Evolutionary conservation across 495 filamentous ascomycete genomes (phyloP), one percentile per base, ranked within the genome.

Genomic region (Aspergillus haitiensis): DNA sequence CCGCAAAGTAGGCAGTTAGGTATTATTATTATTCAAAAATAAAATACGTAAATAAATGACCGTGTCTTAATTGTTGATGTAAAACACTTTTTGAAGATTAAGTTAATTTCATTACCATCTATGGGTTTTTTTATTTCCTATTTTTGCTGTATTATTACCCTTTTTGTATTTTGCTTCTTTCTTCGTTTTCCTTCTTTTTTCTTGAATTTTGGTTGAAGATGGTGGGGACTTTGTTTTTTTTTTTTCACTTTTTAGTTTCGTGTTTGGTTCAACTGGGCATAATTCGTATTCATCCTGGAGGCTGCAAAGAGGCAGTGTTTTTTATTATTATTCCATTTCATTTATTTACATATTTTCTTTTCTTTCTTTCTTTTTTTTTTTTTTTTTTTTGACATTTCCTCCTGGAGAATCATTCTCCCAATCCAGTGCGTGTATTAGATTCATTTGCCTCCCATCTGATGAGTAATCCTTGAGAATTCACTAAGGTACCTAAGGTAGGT

Each of bases 111-210:
- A 27, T 27, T 27, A 27, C 21, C 21, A 27, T 27, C 21, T 3
- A 1, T 27, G 21, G 21, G 21, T 1, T 27, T 27, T 27, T 27
- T 27, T 27, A 27, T 27, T 27, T 27, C 21, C 21, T 27, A 27
- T 27, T 27, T 27, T 27, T 27, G 49, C 10, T 3, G 3, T 33
- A n/a, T 11, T 60, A 51, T 54, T 62, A 57, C 51, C 36, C 58
- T 53, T 47, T 60, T 44, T 50, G 12, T 49, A 52, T 21, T 36
- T 31, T 65, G 59, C 60, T 56, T 62, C 67, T 58, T 56, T 58
- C 40, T 60, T 59, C 58, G 55, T 40, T 56, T 56, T 46, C 47
- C 15, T 42, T 56, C 32, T 36, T 31, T 65, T 60, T n/a, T n/a
- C n/a, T n/a, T n/a, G n/a, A n/a, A n/a, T 63, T 67, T 60, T 52